Evolutionary conservation across 2,329 filamentous ascomycete species (phyloP), one percentile per base, ranked within the genome.

Genomic region (Aspergillus sp.): DNA sequence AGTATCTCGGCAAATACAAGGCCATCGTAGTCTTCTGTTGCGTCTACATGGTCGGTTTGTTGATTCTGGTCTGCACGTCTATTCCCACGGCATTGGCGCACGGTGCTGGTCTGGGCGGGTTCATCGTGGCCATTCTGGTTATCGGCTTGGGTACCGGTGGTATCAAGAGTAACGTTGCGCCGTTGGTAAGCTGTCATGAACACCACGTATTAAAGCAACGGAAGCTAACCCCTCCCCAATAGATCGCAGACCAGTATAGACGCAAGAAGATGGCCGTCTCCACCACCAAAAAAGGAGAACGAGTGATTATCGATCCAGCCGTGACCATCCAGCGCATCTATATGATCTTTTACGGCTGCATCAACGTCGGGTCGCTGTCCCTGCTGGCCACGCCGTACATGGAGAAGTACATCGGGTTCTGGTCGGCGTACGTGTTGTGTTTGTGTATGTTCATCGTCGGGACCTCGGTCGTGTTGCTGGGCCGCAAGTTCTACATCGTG

Each of bases 311-410:
- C 28, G 82, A 86, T 55, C 82, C 82, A 0, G 73, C 77, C 35
- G 71, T 85, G 46, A 86, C 83, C 1, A 77, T 82, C 51, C 79
- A 83, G 57, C 74, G 81, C 42, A 80, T 86, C 51, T 86, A 85
- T 72, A 85, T 81, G 80, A 77, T 86, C 59, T 87, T 86, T 70
- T 87, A 87, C 67, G 74, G 76, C 63, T 83, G 80, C 66, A 86
- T 88, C 60, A 88, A 88, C 65, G 55, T 88, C 10, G 85, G 84
- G n/a, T 79, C 81, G 1, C 71, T 89, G 5, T 85, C 79, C 0
- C 71, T 79, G 45, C 75, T 88, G 54, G 81, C 78, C 5, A 87
- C 81, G 0, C 80, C 80, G 1, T 82, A 80, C 60, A 76, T 87
- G 70, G 85, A 89, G 63, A 70, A 77, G 48, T 75, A 82, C 56